phyloP scores from a whole-genome alignment of 1,284 basidiomycete genomes.

The Amylostereum areolatum region DNA sequence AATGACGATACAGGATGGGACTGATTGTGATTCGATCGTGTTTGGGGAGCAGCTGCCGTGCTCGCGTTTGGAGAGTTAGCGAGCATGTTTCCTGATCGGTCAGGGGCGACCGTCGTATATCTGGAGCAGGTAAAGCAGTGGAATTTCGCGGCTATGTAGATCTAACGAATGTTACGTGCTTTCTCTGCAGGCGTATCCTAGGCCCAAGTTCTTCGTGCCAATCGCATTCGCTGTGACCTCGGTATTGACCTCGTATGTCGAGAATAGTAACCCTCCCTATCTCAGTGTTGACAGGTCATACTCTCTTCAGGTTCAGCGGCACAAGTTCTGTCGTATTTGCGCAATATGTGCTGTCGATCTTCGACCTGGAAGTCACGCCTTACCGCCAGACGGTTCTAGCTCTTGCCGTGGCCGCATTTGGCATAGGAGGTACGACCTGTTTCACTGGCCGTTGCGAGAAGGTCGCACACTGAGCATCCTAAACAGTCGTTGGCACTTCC shows the following conservation, averaged over 20 bases:
- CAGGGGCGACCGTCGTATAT: conserved; percentile 42
- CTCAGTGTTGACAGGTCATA: background rate
- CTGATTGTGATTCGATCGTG: background rate
- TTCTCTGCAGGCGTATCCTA: conserved; percentile 28
- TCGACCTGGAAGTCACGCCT: conserved; percentile 16
- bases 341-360: conserved; percentile 20
- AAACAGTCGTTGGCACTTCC: conserved; percentile 19
- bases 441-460: background rate
- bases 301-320: conserved; percentile 16
- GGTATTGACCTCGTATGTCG: conserved; percentile 30
- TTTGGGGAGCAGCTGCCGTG: conserved; percentile 15
- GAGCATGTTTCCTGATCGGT: conserved; percentile 36
- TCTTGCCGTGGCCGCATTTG: conserved; percentile 17
- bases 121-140: conserved; percentile 26
- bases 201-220: conserved; percentile 26
- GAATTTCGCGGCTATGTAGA: background rate
- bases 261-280: background rate
- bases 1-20: background rate
- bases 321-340: conserved; percentile 23
- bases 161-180: background rate
- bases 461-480: background rate
- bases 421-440: conserved; percentile 15
- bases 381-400: conserved; percentile 18
- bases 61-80: conserved; percentile 21
- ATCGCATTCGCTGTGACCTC: conserved; percentile 38